phyloP scores from a whole-genome alignment of 352 stramenopile species.

The Nothophytophthora sp. region DNA sequence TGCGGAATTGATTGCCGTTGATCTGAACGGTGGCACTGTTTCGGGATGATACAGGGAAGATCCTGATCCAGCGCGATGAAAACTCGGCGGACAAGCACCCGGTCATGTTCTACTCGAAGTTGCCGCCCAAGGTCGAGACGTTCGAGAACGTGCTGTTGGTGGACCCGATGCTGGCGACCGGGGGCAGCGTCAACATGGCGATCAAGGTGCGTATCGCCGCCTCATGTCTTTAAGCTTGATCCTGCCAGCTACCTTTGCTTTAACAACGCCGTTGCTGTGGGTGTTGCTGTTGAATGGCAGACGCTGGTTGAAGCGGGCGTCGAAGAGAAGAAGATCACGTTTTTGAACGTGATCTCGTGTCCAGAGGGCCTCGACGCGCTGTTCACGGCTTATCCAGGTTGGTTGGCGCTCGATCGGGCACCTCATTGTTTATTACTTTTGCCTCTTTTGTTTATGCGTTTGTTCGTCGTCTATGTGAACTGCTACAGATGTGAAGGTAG shows the following conservation, averaged over 20 bases:
- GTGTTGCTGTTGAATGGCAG: constrained; percentile 21
- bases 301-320: constrained; percentile 87
- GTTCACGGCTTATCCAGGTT: constrained; percentile 72
- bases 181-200: constrained; percentile 87
- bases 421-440: neutral
- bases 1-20: neutral
- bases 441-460: neutral
- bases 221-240: neutral
- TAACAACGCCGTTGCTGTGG: constrained; percentile 4
- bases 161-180: constrained; percentile 96
- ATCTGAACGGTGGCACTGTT: neutral
- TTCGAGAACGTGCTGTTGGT: constrained; percentile 93
- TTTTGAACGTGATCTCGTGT: constrained; percentile 95
- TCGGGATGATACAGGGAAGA: constrained; percentile 78
- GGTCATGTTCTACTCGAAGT: constrained; percentile 95
- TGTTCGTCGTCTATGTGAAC: neutral
- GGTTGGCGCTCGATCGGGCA: neutral
- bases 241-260: neutral
- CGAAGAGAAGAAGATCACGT: constrained; percentile 90
- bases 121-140: constrained; percentile 81
- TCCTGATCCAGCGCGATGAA: constrained; percentile 97
- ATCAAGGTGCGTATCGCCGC: constrained; percentile 67
- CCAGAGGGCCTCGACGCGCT: constrained; percentile 89
- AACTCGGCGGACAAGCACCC: constrained; percentile 80
- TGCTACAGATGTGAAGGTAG: constrained; percentile 62